phyloP scores from a whole-genome alignment of 768 basidiomycete species.

The Phlebiopsis flavidoalba region DNA sequence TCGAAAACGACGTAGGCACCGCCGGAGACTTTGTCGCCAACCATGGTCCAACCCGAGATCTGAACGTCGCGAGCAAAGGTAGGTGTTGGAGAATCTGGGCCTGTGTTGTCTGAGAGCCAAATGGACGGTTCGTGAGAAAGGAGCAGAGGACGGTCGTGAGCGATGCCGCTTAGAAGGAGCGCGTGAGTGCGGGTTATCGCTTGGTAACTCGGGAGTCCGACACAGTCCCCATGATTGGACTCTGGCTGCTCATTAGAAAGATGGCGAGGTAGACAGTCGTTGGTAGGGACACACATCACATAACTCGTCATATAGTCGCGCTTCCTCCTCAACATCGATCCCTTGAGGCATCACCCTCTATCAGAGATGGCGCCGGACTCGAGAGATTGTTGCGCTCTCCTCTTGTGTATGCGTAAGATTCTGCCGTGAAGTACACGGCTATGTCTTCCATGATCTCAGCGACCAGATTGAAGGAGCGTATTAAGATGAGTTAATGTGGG shows the following conservation, averaged over 20 bases:
- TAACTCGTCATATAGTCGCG: slow-evolving; percentile 61
- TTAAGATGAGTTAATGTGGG: too few species aligned
- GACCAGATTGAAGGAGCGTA: too few species aligned
- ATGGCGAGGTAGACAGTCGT: not conserved
- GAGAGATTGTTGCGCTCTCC: slow-evolving; percentile 33
- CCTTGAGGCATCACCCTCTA: slow-evolving; percentile 51
- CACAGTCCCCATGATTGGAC: slow-evolving; percentile 2
- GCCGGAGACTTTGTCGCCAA: slow-evolving; percentile 54
- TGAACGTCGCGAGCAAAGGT: slow-evolving; percentile 62
- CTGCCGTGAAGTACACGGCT: too few species aligned
- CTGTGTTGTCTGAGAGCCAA: slow-evolving; percentile 58
- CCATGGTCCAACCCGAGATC: slow-evolving; percentile 67
- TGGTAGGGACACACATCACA: slow-evolving; percentile 34
- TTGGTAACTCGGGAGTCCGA: slow-evolving; percentile 2
- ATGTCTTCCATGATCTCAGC: too few species aligned
- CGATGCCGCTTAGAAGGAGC: not conserved
- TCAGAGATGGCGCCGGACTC: slow-evolving; percentile 37
- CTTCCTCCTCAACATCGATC: slow-evolving; percentile 68
- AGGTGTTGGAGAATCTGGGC: slow-evolving; percentile 24
- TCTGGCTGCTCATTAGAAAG: not conserved
- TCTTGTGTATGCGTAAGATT: not conserved
- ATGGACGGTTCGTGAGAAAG: slow-evolving; percentile 39
- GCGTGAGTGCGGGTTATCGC: not conserved
- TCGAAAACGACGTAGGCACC: slow-evolving; percentile 72
- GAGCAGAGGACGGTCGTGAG: slow-evolving; percentile 8